Percentiles rank a stretch among this genome's conserved stretches.
Evolutionary conservation across 2,329 filamentous ascomycete genomes (phyloP).

Genomic region (Talaromyces sp.): DNA sequence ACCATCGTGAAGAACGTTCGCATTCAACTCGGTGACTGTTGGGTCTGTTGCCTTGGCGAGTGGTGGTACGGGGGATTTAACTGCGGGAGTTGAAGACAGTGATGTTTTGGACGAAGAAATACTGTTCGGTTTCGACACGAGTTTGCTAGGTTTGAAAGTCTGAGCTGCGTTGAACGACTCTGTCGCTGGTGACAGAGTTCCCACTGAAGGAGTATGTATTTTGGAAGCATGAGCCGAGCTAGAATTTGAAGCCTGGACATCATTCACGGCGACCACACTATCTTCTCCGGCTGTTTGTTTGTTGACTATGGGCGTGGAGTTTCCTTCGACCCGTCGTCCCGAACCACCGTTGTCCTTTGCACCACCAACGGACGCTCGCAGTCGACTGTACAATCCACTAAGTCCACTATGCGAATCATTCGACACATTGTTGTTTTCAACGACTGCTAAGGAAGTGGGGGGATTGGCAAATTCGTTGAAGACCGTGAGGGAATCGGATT

Average conservation of each 20-base stretch:
- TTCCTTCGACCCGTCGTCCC: slow-evolving; percentile 23
- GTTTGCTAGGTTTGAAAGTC: slow-evolving; percentile 33
- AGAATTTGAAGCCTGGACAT: slow-evolving; percentile 27
- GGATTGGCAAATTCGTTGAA: slow-evolving; percentile 81
- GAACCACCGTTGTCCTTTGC: slow-evolving; percentile 52
- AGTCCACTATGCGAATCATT: slow-evolving; percentile 80
- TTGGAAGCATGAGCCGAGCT: slow-evolving; percentile 37
- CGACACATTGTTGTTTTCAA: slow-evolving; percentile 62
- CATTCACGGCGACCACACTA: slow-evolving; percentile 20
- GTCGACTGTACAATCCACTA: slow-evolving; percentile 81
- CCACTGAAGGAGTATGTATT: slow-evolving; percentile 35
- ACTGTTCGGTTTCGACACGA: slow-evolving; percentile 42
- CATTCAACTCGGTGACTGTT: slow-evolving; percentile 47
- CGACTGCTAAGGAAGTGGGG: slow-evolving; percentile 59
- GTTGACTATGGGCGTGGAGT: slow-evolving; percentile 25
- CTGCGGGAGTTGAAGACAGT: slow-evolving; percentile 33
- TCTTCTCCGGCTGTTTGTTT: slow-evolving; percentile 10
- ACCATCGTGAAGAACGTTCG: slow-evolving; percentile 35
- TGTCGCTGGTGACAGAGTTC: slow-evolving; percentile 29
- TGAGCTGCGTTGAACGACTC: slow-evolving; percentile 26
- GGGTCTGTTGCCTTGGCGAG: slow-evolving; percentile 43
- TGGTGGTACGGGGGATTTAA: slow-evolving; percentile 39
- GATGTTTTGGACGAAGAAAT: slow-evolving; percentile 38
- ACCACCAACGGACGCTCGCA: slow-evolving; percentile 77
- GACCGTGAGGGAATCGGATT: slow-evolving; percentile 78